Conservation (phyloP, 768 basidiomycete species). For the Boletus sensibilis region DNA sequence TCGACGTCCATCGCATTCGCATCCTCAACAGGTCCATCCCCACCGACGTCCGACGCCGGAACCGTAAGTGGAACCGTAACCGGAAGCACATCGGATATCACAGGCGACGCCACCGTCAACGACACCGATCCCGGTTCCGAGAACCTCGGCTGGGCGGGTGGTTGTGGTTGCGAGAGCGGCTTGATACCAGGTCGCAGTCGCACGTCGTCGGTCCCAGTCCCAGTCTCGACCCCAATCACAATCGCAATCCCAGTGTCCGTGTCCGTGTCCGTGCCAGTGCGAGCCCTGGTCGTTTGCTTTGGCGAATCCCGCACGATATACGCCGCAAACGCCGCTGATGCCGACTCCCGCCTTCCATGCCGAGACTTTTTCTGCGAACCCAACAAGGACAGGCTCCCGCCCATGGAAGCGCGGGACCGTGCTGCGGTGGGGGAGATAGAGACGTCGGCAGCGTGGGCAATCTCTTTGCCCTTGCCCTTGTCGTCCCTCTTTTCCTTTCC, state of each 20-base stretch:
- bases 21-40: neutral
- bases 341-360: slow-evolving; percentile 11
- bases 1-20: neutral
- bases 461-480: slow-evolving; percentile 4
- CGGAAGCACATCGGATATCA: neutral
- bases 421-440: neutral
- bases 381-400: neutral
- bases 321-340: slow-evolving; percentile 15
- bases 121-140: neutral
- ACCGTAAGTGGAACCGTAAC: neutral
- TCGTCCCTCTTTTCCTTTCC: neutral
- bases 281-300: neutral
- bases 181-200: neutral
- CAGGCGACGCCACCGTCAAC: neutral
- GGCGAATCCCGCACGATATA: slow-evolving; percentile 17
- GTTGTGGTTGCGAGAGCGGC: neutral
- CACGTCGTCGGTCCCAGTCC: neutral
- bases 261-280: neutral
- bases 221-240: neutral
- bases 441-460: neutral
- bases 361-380: neutral
- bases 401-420: neutral
- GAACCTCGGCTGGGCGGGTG: neutral
- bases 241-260: too few species aligned
- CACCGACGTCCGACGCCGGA: neutral